Conservation (phyloP, 148 eudicot genomes). For the Arbutus unedo region DNA sequence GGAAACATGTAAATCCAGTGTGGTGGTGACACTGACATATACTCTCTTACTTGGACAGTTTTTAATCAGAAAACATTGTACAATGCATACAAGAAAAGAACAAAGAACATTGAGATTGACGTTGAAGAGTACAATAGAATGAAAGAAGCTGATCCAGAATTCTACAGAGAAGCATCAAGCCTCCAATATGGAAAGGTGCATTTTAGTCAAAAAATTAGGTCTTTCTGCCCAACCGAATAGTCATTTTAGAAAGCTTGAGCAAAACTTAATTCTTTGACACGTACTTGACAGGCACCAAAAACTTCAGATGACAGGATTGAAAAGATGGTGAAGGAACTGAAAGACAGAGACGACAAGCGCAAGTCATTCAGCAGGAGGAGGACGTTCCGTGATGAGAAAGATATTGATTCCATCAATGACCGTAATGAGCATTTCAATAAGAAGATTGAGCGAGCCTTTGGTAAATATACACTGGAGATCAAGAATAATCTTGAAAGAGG, state of each 20-base stretch:
- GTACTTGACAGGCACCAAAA: slow-evolving; percentile 60
- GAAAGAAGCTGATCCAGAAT: slow-evolving; percentile 96
- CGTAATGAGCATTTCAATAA: slow-evolving; percentile 98
- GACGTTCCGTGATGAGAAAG: slow-evolving; percentile 82
- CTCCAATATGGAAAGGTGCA: slow-evolving; percentile 94
- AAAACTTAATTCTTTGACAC: not conserved
- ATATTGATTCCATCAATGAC: slow-evolving; percentile 91
- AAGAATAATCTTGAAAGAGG: slow-evolving; percentile 97
- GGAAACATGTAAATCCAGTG: not conserved
- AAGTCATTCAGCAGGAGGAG: slow-evolving; percentile 82
- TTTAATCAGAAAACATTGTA: slow-evolving; percentile 85
- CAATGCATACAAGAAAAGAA: slow-evolving; percentile 88
- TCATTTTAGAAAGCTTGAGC: not conserved
- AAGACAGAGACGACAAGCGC: slow-evolving; percentile 82
- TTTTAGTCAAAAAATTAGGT: not conserved
- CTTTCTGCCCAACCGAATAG: not conserved
- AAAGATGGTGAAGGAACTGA: slow-evolving; percentile 88
- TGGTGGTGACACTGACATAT: not conserved
- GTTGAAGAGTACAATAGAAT: slow-evolving; percentile 71
- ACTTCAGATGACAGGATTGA: slow-evolving; percentile 67
- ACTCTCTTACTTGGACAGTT: slow-evolving; percentile 48
- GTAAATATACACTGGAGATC: slow-evolving; percentile 91
- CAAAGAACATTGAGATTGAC: slow-evolving; percentile 69
- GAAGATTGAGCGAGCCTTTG: slow-evolving; percentile 97
- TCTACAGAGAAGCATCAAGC: slow-evolving; percentile 91